Evolutionary conservation across 495 filamentous ascomycete genomes (phyloP).

Genomic region (Daldinia caldariorum): DNA sequence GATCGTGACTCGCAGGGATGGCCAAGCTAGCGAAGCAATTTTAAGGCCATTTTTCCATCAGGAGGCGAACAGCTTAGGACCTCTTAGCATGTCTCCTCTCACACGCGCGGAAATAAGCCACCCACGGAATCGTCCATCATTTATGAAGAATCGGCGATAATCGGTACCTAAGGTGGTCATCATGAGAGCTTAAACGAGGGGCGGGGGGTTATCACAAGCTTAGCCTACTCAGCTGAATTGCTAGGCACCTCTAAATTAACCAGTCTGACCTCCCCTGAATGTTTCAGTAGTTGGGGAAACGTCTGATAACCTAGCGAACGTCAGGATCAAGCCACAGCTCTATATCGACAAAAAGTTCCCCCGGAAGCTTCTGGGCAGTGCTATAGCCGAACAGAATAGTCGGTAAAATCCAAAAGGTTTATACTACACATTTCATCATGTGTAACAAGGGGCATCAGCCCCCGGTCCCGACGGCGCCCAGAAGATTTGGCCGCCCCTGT

Average conservation of each 20-base stretch:
- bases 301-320: conserved; percentile 6
- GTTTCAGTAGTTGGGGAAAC: neutral
- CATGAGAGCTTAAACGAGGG: conserved; percentile 8
- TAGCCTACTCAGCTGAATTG: neutral
- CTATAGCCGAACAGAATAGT: conserved; percentile 8
- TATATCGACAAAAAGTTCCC: neutral
- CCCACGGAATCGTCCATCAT: conserved; percentile 9
- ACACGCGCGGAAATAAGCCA: conserved; percentile 20
- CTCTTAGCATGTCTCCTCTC: neutral
- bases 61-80: conserved; percentile 10
- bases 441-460: conserved; percentile 26
- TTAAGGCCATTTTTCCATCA: conserved; percentile 2
- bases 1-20: conserved; percentile 2
- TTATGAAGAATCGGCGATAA: conserved; percentile 1
- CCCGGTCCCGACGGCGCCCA: conserved; percentile 30
- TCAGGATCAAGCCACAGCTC: conserved; percentile 32
- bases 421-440: neutral
- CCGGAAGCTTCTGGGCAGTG: conserved; percentile 2
- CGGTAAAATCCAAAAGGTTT: neutral
- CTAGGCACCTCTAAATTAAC: neutral
- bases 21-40: neutral
- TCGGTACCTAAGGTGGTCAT: neutral
- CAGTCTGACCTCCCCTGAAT: neutral
- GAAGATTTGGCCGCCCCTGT: neutral
- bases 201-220: neutral